Evolutionary conservation across 305 asterid genomes (phyloP).

Genomic region (Fraxinus sp.): DNA sequence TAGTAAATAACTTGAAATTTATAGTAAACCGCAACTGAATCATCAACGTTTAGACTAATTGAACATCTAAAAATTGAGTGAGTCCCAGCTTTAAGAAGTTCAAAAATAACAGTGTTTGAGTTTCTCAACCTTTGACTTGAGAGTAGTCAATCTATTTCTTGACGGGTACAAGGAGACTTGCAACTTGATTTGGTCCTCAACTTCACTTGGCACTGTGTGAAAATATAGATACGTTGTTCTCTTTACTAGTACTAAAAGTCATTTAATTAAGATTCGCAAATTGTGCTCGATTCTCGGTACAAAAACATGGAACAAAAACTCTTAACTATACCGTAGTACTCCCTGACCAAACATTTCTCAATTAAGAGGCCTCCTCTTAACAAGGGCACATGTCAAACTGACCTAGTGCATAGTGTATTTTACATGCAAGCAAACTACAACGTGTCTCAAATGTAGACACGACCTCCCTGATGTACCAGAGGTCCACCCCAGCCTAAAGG

Average conservation of each 20-base stretch:
- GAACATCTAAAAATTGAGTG: background rate
- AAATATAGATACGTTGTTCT: background rate
- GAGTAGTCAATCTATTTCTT: background rate
- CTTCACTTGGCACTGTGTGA: too few relatives aligned
- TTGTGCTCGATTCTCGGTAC: background rate
- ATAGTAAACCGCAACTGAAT: background rate
- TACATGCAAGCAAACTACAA: background rate
- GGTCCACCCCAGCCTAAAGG: background rate
- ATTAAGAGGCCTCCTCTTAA: background rate
- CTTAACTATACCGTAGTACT: background rate
- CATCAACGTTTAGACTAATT: background rate
- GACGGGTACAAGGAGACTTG: background rate
- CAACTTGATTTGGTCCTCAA: background rate
- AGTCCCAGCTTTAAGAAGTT: background rate
- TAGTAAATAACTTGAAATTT: too few relatives aligned
- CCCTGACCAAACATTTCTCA: too few relatives aligned
- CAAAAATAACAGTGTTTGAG: too few relatives aligned
- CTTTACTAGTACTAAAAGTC: background rate
- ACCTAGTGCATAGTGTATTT: background rate
- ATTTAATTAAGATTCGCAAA: background rate
- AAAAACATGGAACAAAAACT: background rate
- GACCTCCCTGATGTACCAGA: background rate
- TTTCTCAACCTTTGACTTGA: too few relatives aligned
- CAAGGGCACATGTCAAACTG: background rate
- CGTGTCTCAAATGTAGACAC: background rate